Evolutionary conservation across 768 basidiomycete genomes (phyloP), one percentile per base, ranked within the genome.

Genomic region (Leccinum variicolor): DNA sequence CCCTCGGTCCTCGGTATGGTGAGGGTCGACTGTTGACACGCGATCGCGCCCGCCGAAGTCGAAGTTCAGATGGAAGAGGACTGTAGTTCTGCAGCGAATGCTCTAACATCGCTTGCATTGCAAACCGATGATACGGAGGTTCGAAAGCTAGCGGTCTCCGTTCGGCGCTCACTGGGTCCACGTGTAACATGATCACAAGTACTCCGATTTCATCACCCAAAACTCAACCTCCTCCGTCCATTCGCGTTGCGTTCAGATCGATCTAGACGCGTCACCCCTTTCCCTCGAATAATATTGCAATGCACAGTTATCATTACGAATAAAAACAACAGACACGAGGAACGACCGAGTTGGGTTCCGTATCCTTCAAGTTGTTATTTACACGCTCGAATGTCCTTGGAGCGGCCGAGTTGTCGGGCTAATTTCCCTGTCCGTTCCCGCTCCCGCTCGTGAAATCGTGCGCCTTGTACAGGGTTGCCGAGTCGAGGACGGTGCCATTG

Each of bases 61-160:
- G 82, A 19, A 90, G 77, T 51, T 90, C 88, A 0, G 83, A 84
- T 0, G 90, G 85, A 17, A 91, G 81, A 6, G 88, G 87, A 0
- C 84, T 82, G 52, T 82, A 92, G 52, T 76, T 87, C 70, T 88
- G 79, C 33, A 89, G 74, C 1, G 89, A 92, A 52, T 90, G 83
- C 53, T 89, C 81, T 1, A 92, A 75, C 55, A 92, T 73, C 0
- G 88, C 89, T 62, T 82, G 81, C 85, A 92, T 91, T 8, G 80
- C 85, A 6, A 77, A 75, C 4, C 81, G 82, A 62, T 89, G 78
- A 3, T 72, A 69, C 4, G 89, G 90, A 28, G 88, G 89, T 47
- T 85, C 73, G 70, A 91, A 92, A 2, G 87, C 90, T 90, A 60
- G 19, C 9, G 6, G 34, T 36, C 34, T 36, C 34, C 34, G 15